Percentiles rank a stretch among this genome's conserved stretches.
Conservation (phyloP, 2,329 filamentous ascomycete genomes). For the Xylaria sp. region DNA sequence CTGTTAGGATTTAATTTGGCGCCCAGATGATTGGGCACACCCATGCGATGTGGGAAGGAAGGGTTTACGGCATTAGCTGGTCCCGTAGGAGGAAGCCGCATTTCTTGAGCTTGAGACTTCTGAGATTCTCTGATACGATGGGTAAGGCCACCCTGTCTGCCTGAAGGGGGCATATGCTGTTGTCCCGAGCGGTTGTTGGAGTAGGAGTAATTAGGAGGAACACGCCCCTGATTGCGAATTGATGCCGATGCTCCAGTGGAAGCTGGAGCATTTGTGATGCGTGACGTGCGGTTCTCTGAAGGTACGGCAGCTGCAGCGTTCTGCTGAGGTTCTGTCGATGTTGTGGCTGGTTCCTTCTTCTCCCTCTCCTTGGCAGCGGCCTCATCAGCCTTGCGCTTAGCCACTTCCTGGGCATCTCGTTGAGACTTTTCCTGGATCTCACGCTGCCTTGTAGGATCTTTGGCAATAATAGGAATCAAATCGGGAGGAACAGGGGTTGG, state of each 20-base stretch:
- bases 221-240: slow-evolving; percentile 39
- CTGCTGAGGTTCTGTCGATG: slow-evolving; percentile 42
- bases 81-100: slow-evolving; percentile 67
- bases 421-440: slow-evolving; percentile 87
- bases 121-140: slow-evolving; percentile 51
- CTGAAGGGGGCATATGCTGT: slow-evolving; percentile 39
- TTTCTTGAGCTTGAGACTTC: slow-evolving; percentile 49
- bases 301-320: slow-evolving; percentile 25
- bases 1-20: slow-evolving; percentile 60
- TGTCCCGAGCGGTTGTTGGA: slow-evolving; percentile 45
- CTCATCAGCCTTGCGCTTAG: slow-evolving; percentile 41
- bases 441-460: slow-evolving; percentile 90
- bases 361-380: slow-evolving; percentile 49
- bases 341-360: slow-evolving; percentile 43
- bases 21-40: slow-evolving; percentile 46
- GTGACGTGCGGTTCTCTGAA: slow-evolving; percentile 27
- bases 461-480: slow-evolving; percentile 89
- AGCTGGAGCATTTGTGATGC: slow-evolving; percentile 29
- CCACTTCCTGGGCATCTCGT: slow-evolving; percentile 63
- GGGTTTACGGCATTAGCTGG: slow-evolving; percentile 56
- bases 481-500: slow-evolving; percentile 88
- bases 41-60: slow-evolving; percentile 49
- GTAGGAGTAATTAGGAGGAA: slow-evolving; percentile 43
- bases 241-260: slow-evolving; percentile 18
- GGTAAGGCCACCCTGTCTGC: slow-evolving; percentile 42